Conservation (phyloP, 345 rosid genomes). For the Gossypium longicalyx region DNA sequence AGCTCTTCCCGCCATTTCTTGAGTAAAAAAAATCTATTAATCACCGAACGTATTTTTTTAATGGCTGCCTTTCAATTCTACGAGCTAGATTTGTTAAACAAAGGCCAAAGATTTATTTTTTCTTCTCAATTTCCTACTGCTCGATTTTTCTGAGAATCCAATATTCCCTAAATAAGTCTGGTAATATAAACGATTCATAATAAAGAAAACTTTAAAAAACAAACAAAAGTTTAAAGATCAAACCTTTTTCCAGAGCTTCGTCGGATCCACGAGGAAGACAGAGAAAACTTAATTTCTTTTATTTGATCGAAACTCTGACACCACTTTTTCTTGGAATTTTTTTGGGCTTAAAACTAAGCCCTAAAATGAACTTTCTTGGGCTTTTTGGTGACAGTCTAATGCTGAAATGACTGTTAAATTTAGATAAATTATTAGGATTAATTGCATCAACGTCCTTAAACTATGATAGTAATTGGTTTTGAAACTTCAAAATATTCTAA, state of each 20-base stretch:
- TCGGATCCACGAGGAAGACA: background rate
- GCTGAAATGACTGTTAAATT: too few relatives aligned
- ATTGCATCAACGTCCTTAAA: background rate
- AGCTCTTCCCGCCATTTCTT: constrained; percentile 60
- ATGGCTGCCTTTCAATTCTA: background rate
- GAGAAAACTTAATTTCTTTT: background rate
- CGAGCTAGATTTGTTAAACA: background rate
- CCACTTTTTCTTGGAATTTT: background rate
- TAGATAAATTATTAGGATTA: background rate
- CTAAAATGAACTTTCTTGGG: background rate
- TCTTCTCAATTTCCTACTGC: background rate
- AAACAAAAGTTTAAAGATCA: background rate
- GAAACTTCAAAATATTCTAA: too few relatives aligned
- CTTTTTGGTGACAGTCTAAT: background rate
- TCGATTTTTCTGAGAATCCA: background rate
- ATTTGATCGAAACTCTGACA: background rate
- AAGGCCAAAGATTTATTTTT: background rate
- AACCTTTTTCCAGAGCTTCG: background rate
- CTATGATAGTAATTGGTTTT: too few relatives aligned
- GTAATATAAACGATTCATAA: background rate
- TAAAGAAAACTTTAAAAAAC: background rate
- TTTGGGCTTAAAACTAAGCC: background rate
- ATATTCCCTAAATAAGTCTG: background rate
- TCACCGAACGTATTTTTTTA: background rate
- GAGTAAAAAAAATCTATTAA: background rate